These are phyloP conservation scores for Carpinus fangiana DNA, from an alignment of 306 rosid genomes.

Conservation along the genomic window DNA sequence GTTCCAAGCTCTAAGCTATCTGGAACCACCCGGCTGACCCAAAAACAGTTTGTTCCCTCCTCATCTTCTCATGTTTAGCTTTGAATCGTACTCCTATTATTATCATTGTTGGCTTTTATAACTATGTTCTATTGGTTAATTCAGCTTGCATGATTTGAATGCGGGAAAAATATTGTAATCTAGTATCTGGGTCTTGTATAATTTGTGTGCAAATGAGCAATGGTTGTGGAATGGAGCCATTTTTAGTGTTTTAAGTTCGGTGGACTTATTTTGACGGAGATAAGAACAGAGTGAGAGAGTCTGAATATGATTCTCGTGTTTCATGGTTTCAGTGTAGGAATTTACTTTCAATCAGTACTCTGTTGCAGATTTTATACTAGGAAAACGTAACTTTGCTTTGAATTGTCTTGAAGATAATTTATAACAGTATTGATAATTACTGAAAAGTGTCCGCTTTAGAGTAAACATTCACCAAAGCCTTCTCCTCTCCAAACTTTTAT, in stretches of 20 bases:
- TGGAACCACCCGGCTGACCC: conserved; percentile 98
- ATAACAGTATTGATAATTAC: no score
- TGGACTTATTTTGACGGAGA: no score
- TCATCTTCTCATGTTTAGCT: not conserved
- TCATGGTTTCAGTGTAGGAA: not conserved
- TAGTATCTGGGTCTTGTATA: not conserved
- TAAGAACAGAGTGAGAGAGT: not conserved
- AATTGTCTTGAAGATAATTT: not conserved
- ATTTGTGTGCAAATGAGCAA: not conserved
- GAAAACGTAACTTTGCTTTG: not conserved
- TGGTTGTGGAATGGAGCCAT: not conserved
- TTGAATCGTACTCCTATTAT: no score
- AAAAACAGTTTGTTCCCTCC: conserved; percentile 72
- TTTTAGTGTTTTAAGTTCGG: no score
- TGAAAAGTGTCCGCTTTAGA: not conserved
- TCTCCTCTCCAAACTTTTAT: not conserved
- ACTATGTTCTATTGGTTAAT: not conserved
- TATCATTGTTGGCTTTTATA: not conserved
- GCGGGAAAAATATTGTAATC: not conserved
- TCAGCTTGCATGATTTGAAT: not conserved
- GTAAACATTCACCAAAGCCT: not conserved
- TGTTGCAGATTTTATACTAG: not conserved
- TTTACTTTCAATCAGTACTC: not conserved
- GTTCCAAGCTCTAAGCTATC: conserved; percentile 80
- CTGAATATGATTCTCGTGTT: not conserved